Base-by-base conservation (phyloP, 805 yeast species). In the Nakazawaea ishiwadae region DNA sequence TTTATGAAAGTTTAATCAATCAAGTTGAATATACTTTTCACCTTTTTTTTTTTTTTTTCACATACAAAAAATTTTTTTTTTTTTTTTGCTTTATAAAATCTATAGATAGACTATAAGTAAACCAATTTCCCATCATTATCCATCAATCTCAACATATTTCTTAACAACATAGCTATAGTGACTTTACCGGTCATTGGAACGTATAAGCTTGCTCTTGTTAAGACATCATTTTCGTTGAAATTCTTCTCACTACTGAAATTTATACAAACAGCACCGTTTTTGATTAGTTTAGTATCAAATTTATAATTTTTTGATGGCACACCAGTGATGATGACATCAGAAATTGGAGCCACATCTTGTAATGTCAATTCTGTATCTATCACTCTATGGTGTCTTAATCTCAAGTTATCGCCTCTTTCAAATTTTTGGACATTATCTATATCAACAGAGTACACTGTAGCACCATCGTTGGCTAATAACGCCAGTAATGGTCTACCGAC, bases 401-500 rank as follows among this genome's bases (percentile, higher is more conserved):
- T 78, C 52, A 93, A 69, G 30, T 95, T 95, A 53, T 87, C 95
- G 27, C 99, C 99, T 54, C 99, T 76, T 16, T 96, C 91, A 64
- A 86, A 93, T 59, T 80, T 79, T 62, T 93, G 98, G 48, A 89
- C 79, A 52, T 88, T 85, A 53, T 84, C 80, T 38, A 93, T 65
- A 58, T 93, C 98, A 2, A 81, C 91, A 1, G 98, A 90, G 60
- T 84, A 93, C 2, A 93, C 98, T 1, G 82, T 83, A 17, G 99
- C 99, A 48, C 99, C 99, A 57, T 93, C 99, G 56, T 93, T 93
- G 15, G 99, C 98, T 48, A 93, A 68, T 28, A 93, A 63, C 0
- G 99, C 98, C 26, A 98, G 98, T 45, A 93, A 68, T 1, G 99
- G 99, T 52, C 99, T 78, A 10, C 99, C 99, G 17, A 93, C 99